Percentiles rank a stretch among this genome's conserved stretches.
Evolutionary conservation across 495 filamentous ascomycete species (phyloP).

Genomic region (Neurospora tetraspora): DNA sequence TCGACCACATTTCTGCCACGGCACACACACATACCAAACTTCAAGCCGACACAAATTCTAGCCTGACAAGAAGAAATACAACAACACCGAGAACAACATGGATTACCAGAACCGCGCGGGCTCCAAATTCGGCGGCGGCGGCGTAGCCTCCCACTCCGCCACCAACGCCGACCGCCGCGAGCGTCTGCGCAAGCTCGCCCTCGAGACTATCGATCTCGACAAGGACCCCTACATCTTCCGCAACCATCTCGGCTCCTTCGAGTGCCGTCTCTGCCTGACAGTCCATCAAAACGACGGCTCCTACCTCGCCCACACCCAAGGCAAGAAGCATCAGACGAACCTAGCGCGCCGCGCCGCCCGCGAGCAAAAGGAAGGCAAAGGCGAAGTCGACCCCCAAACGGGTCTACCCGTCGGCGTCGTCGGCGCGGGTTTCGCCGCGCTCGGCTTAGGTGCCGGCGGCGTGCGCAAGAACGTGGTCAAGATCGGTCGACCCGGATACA

Average conservation of each 20-base stretch:
- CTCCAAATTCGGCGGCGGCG: constrained; percentile 96
- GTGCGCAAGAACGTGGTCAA: constrained; percentile 87
- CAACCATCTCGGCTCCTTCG: constrained; percentile 97
- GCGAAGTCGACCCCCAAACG: constrained; percentile 61
- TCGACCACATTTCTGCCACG: neutral
- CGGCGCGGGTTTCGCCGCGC: constrained; percentile 52
- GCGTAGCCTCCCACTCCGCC: constrained; percentile 84
- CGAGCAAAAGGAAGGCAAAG: constrained; percentile 76
- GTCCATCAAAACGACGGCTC: constrained; percentile 99
- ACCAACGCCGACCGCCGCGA: constrained; percentile 96
- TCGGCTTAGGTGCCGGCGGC: constrained; percentile 27
- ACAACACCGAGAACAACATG: constrained; percentile 25
- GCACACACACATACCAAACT: neutral
- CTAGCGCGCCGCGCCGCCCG: constrained; percentile 90
- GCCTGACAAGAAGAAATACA: neutral
- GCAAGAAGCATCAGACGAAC: constrained; percentile 98
- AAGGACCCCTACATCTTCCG: constrained; percentile 99
- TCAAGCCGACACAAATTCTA: neutral
- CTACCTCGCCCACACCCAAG: constrained; percentile 97
- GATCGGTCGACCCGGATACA: constrained; percentile 94
- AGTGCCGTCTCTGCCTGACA: constrained; percentile 93
- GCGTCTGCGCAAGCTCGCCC: constrained; percentile 91
- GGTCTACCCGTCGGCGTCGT: constrained; percentile 66
- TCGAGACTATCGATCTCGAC: constrained; percentile 97
- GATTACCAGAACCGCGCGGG: constrained; percentile 85